These are phyloP conservation scores for Elsinoe necatrix DNA, from an alignment of 2,329 filamentous ascomycete species.

Conservation along the genomic window DNA sequence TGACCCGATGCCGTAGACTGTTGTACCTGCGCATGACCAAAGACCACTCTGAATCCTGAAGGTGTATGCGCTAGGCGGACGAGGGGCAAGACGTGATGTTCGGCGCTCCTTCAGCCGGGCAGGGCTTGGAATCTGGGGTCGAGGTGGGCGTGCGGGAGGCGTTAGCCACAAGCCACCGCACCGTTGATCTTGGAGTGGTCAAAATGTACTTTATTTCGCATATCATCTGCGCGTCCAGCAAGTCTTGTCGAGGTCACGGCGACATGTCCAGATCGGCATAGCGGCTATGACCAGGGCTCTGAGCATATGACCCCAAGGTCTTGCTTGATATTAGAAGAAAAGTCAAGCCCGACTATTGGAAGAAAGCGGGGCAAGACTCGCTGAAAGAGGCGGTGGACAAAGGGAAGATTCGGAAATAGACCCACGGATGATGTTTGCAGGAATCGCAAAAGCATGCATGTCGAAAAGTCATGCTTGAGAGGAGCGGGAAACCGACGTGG, in stretches of 20 bases:
- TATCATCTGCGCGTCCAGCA: neutral
- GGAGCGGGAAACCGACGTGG: slow-evolving; percentile 1
- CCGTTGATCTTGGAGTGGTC: slow-evolving; percentile 1
- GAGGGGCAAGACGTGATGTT: neutral
- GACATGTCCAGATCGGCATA: slow-evolving; percentile 7
- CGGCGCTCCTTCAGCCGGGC: neutral
- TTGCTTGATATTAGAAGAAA: neutral
- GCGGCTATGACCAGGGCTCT: neutral
- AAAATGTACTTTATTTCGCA: slow-evolving; percentile 3
- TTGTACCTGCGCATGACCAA: slow-evolving; percentile 10
- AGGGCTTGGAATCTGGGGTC: slow-evolving; percentile 1
- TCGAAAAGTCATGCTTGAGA: neutral
- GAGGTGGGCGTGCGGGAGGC: slow-evolving; percentile 5
- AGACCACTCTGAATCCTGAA: neutral
- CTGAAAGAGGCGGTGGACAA: neutral
- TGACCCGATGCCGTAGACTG: neutral
- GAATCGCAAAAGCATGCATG: neutral
- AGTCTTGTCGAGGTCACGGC: slow-evolving; percentile 5
- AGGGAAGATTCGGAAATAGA: neutral
- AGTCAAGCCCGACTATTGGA: neutral
- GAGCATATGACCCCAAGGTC: neutral
- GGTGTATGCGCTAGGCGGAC: neutral
- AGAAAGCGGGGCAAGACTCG: neutral
- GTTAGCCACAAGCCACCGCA: slow-evolving; percentile 5
- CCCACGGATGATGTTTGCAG: slow-evolving; percentile 1